Base-by-base conservation (phyloP, 202 grass and related monocot species). In the Thinopyrum obtusiflorum region DNA sequence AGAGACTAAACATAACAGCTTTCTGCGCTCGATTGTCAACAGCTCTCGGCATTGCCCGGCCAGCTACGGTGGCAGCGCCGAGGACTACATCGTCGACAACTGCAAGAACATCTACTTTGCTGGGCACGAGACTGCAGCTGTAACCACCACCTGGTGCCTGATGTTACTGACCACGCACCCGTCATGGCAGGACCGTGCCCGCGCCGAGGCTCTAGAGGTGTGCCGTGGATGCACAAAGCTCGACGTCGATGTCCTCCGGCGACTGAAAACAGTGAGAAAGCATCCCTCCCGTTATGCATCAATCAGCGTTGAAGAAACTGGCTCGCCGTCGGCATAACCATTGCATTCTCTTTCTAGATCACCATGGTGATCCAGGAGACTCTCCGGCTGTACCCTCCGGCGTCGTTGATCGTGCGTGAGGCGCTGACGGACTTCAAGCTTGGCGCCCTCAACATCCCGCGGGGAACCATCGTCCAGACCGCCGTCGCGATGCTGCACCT, bases 301-400 rank as follows among this genome's bases (percentile, higher is more conserved):
- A 0, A 76, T 11, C 72, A 53, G 4, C 2, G 4, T 53, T 20
- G 28, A 53, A 53, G 26, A 26, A 76, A 76, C 26, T n/a, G 25
- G 26, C 44, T 6, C 72, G 9, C 72, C 71, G 20, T 51, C 11
- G 24, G 4, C 42, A 75, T 44, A 31, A 51, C 71, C 44, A 51
- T 29, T 74, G 6, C 44, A 68, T 9, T 21, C 10, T 75, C 7
- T 61, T 32, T 85, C 51, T 59, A 97, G 92, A 35, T 97, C 27
- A 93, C 83, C 15, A 97, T 93, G 94, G 92, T 97, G 57, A 92
- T 97, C 65, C 94, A 97, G 71, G 94, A 97, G 61, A 94, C 92
- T 0, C 81, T 95, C 9, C 66, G 93, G 14, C 60, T 95, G 25
- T 91, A 86, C 81, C 82, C 94, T 42, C 89, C 91, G 0, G 89